These are phyloP conservation scores for Metschnikowia kofuensis DNA, from an alignment of 805 yeast genomes.

Conservation along the genomic window DNA sequence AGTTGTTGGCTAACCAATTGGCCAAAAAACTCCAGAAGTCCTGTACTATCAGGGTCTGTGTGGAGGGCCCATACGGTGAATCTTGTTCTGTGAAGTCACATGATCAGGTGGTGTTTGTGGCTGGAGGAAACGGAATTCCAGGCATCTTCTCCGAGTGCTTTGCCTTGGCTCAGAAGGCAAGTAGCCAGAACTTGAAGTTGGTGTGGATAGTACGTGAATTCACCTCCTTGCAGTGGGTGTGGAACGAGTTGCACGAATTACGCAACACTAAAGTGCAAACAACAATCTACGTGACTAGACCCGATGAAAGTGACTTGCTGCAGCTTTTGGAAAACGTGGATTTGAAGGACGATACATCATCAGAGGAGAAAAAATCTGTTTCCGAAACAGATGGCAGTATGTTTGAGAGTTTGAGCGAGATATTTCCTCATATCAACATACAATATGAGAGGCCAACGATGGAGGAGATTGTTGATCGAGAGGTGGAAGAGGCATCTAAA, in stretches of 20 bases:
- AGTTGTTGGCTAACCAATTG: slow-evolving; percentile 26
- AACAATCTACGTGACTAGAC: slow-evolving; percentile 11
- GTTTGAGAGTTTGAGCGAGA: not conserved
- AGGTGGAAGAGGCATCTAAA: slow-evolving; percentile 34
- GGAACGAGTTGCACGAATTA: slow-evolving; percentile 9
- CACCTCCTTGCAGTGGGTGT: slow-evolving; percentile 7
- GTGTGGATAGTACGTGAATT: slow-evolving; percentile 15
- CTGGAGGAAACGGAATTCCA: slow-evolving; percentile 78
- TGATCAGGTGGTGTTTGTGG: slow-evolving; percentile 54
- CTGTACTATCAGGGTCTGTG: slow-evolving; percentile 28
- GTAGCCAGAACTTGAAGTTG: slow-evolving; percentile 6
- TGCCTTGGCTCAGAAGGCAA: slow-evolving; percentile 23
- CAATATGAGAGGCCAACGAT: slow-evolving; percentile 43
- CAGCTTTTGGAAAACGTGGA: not conserved
- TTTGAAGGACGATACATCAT: slow-evolving; percentile 4
- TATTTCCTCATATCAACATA: slow-evolving; percentile 16
- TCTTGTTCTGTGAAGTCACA: slow-evolving; percentile 47
- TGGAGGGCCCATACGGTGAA: slow-evolving; percentile 73
- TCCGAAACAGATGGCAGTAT: too few relatives aligned
- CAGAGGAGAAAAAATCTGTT: not conserved
- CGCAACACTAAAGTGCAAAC: slow-evolving; percentile 6
- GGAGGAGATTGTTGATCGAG: slow-evolving; percentile 32
- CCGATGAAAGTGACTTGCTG: not conserved
- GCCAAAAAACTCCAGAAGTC: slow-evolving; percentile 26
- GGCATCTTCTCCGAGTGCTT: slow-evolving; percentile 46